phyloP scores from a whole-genome alignment of 139 green algal genomes.

The Diplosphaera chodatii region DNA sequence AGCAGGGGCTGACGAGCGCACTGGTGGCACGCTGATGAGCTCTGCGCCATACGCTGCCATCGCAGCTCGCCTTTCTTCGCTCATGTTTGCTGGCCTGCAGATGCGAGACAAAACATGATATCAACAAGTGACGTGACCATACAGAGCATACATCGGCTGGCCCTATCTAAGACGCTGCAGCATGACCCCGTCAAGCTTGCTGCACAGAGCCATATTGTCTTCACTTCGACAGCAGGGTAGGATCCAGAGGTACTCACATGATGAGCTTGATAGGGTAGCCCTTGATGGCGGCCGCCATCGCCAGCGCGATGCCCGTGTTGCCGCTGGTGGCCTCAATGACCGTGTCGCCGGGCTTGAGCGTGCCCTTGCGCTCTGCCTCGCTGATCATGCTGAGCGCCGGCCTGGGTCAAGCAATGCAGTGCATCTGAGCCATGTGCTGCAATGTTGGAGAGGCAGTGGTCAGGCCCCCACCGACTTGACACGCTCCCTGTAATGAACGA shows the following conservation, averaged over 20 bases:
- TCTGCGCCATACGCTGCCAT: slow-evolving; percentile 45
- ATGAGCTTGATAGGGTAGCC: slow-evolving; percentile 6
- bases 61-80: slow-evolving; percentile 27
- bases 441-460: too few species aligned
- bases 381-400: slow-evolving; percentile 42
- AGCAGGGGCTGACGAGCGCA: background rate
- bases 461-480: too few species aligned
- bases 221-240: too few species aligned
- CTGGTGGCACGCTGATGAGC: slow-evolving; percentile 22
- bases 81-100: slow-evolving; percentile 37
- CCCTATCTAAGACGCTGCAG: too few species aligned
- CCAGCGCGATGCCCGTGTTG: slow-evolving; percentile 49
- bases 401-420: slow-evolving; percentile 9
- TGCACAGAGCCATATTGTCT: too few species aligned
- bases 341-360: slow-evolving; percentile 34
- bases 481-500: too few species aligned
- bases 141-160: too few species aligned
- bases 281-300: slow-evolving; percentile 45
- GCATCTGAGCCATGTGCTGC: too few species aligned
- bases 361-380: slow-evolving; percentile 35
- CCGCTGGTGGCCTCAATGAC: slow-evolving; percentile 44
- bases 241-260: background rate
- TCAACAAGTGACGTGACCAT: too few species aligned
- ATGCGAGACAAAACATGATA: too few species aligned
- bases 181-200: too few species aligned